Evolutionary conservation across 2,329 filamentous ascomycete genomes (phyloP).

Genomic region (Pyrenochaeta sp.): DNA sequence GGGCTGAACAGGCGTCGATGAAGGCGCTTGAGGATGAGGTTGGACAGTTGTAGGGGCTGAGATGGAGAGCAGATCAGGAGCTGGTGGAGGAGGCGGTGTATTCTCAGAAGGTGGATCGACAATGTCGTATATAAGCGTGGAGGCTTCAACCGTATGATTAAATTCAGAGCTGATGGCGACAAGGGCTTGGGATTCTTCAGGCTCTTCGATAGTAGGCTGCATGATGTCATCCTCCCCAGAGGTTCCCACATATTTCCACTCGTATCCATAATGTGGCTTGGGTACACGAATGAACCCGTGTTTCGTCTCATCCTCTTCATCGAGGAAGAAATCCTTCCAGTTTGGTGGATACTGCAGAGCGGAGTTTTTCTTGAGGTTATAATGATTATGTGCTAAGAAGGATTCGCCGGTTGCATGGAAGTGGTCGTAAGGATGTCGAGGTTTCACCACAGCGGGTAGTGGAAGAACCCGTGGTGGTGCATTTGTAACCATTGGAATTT

Average conservation of each 20-base stretch:
- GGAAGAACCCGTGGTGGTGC: neutral
- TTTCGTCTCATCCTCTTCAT: neutral
- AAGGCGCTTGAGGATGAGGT: neutral
- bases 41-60: neutral
- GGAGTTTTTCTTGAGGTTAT: neutral
- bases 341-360: neutral
- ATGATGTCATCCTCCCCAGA: neutral
- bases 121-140: neutral
- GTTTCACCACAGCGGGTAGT: neutral
- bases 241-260: neutral
- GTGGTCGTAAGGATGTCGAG: neutral
- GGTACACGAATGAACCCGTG: neutral
- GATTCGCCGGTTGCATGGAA: slow-evolving; percentile 7
- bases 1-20: neutral
- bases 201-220: neutral
- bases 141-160: neutral
- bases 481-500: neutral
- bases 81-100: neutral
- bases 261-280: neutral
- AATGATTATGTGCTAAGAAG: neutral
- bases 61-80: neutral
- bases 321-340: neutral
- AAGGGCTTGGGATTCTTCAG: neutral
- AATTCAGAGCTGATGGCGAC: neutral
- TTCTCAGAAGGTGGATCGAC: neutral